phyloP scores from a whole-genome alignment of 2,329 filamentous ascomycete genomes.

The Phyllosticta citrichinensis region DNA sequence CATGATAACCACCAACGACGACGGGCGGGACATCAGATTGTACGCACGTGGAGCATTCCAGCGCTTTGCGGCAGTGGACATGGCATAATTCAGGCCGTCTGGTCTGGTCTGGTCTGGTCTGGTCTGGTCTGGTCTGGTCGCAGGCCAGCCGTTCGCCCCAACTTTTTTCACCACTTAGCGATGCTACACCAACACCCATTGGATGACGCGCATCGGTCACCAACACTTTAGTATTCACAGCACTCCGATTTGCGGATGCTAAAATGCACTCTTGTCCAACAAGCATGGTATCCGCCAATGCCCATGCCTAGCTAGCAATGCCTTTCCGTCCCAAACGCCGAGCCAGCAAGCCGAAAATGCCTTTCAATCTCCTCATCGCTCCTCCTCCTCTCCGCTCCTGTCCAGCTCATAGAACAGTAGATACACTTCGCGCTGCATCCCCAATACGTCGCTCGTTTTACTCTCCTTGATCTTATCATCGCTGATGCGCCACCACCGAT shows the following conservation, averaged over 20 bases:
- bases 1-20: neutral
- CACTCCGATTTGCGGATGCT: neutral
- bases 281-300: neutral
- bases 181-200: neutral
- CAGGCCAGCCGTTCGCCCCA: too few relatives aligned
- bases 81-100: too few relatives aligned
- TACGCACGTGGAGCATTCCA: too few relatives aligned
- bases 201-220: neutral
- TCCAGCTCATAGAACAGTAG: conserved; percentile 91
- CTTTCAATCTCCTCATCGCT: neutral
- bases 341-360: neutral
- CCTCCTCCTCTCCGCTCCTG: conserved; percentile 4
- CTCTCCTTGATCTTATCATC: conserved; percentile 95
- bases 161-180: too few relatives aligned
- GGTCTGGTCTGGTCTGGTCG: too few relatives aligned
- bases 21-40: too few relatives aligned
- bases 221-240: neutral
- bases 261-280: neutral
- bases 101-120: too few relatives aligned
- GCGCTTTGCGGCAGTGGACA: too few relatives aligned
- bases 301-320: neutral
- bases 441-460: conserved; percentile 80
- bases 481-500: conserved; percentile 95
- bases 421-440: conserved; percentile 94
- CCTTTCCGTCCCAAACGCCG: neutral